These are phyloP conservation scores for Lotmaria passim DNA, from an alignment of 208 protist species.

Conservation along the genomic window DNA sequence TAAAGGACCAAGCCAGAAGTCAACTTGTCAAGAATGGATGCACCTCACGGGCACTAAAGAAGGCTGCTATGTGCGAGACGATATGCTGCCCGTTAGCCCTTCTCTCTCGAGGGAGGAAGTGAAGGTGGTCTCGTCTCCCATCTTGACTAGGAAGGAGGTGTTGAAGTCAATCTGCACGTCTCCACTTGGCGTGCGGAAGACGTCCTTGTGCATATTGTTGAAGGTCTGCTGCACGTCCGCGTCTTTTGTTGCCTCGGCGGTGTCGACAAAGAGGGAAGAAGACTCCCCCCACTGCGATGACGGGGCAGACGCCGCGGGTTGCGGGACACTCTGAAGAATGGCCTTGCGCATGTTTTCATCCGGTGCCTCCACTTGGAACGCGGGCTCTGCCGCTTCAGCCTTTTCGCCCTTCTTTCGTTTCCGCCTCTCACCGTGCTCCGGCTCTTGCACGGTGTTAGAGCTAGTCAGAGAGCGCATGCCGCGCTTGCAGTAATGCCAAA, in stretches of 20 bases:
- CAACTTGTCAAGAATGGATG: not conserved
- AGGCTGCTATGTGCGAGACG: constrained; percentile 7
- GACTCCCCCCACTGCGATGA: constrained; percentile 27
- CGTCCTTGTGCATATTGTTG: constrained; percentile 31
- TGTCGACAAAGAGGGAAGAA: constrained; percentile 32
- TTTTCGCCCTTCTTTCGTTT: constrained; percentile 9
- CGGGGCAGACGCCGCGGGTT: too few relatives aligned
- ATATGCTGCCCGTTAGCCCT: constrained; percentile 37
- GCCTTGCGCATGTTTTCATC: constrained; percentile 17
- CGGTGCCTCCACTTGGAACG: constrained; percentile 20
- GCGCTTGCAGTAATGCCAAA: constrained; percentile 39
- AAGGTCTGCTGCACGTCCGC: constrained; percentile 22
- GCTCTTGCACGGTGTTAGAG: not conserved
- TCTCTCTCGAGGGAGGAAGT: constrained; percentile 60
- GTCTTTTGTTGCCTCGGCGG: not conserved
- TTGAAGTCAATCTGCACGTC: constrained; percentile 44
- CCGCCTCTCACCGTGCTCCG: constrained; percentile 16
- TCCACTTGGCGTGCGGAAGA: constrained; percentile 25
- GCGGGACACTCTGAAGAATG: constrained; percentile 22
- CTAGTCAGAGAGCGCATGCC: constrained; percentile 29
- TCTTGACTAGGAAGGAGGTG: constrained; percentile 81
- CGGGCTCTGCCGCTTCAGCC: not conserved
- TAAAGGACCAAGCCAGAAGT: not conserved
- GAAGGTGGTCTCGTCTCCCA: constrained; percentile 79
- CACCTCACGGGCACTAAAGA: too few relatives aligned